phyloP scores from a whole-genome alignment of 495 filamentous ascomycete species.

The Aspergillus nanangensis region DNA sequence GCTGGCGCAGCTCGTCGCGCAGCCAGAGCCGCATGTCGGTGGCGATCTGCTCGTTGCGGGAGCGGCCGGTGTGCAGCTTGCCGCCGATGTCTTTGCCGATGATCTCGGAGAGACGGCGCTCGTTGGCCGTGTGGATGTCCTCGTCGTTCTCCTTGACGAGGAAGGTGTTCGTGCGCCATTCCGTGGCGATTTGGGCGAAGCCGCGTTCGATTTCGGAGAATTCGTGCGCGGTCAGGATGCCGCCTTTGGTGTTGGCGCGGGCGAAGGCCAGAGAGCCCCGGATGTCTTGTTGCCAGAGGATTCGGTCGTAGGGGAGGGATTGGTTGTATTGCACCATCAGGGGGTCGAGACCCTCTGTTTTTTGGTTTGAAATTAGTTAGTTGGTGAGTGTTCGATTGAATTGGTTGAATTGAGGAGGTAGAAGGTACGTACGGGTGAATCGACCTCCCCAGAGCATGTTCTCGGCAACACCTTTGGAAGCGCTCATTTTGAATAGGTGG shows the following conservation, averaged over 20 bases:
- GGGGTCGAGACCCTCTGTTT: constrained; percentile 70
- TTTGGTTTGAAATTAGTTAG: constrained; percentile 12
- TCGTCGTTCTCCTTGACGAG: constrained; percentile 43
- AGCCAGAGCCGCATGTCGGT: constrained; percentile 95
- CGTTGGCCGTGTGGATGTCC: constrained; percentile 91
- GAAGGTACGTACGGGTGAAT: constrained; percentile 59
- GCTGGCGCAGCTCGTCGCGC: constrained; percentile 65
- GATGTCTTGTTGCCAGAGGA: constrained; percentile 78
- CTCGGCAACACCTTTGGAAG: constrained; percentile 38
- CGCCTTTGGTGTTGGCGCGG: constrained; percentile 71
- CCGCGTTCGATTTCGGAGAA: constrained; percentile 74
- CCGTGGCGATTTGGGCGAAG: constrained; percentile 63
- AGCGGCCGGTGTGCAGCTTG: constrained; percentile 90
- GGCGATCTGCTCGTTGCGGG: constrained; percentile 89
- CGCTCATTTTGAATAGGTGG: constrained; percentile 34
- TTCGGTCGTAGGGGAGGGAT: constrained; percentile 78
- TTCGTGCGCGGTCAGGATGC: constrained; percentile 71
- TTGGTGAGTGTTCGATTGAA: not conserved
- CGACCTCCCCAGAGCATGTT: constrained; percentile 80
- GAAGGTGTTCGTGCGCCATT: constrained; percentile 60
- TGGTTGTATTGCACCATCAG: constrained; percentile 88
- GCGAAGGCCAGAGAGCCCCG: constrained; percentile 81
- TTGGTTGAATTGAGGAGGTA: too few relatives aligned
- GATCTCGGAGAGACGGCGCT: constrained; percentile 83
- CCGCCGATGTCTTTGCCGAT: constrained; percentile 83